Evolutionary conservation across 2,329 filamentous ascomycete genomes (phyloP), one percentile per base, ranked within the genome.

Genomic region (Metarhizium sp.): DNA sequence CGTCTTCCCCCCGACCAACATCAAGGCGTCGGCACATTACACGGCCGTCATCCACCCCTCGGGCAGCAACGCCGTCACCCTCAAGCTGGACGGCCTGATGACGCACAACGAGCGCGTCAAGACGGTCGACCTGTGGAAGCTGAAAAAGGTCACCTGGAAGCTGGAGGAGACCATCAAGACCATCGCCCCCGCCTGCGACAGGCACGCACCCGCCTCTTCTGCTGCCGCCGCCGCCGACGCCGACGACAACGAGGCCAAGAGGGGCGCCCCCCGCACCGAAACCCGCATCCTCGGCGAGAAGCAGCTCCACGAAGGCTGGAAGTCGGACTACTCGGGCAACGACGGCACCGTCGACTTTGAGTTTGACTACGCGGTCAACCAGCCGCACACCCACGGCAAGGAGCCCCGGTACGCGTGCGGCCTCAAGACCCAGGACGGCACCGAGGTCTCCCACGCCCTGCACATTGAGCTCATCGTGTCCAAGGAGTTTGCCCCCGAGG

Each of bases 1-100:
- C 66, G 88, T 97, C 66, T 99, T 99, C 73, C 94, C 92, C 50
- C 92, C 94, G 0, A 99, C 94, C 62, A 94, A 95, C 73, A 86
- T 99, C 65, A 92, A 90, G 61, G 88, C 90, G 57, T 86, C 85
- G 65, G 87, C 94, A 59, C 85, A 90, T 64, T 86, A 95, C 60
- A 87, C 87, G 50, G 84, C 89, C 42, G 83, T 95, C 60, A 85
- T 96, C 59, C 87, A 96, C 73, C 91, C 92, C 5, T 88, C 92
- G 58, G 88, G 90, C 64, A 84, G 82, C 64, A 92, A 95, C 73
- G 87, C 79, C 11, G 80, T 96, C 51, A 80, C 83, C 49, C 85
- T 96, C 73, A 85, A 86, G 53, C 81, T 99, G 60, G 89, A 92
- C 59, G 92, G 92, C n/a, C 84, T 96, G 54, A 84, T 91, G 46